A percentile compares a stretch with the other conserved stretches of the same genome.
Conservation (phyloP, 306 rosid species). For the Rosa lucieae region DNA sequence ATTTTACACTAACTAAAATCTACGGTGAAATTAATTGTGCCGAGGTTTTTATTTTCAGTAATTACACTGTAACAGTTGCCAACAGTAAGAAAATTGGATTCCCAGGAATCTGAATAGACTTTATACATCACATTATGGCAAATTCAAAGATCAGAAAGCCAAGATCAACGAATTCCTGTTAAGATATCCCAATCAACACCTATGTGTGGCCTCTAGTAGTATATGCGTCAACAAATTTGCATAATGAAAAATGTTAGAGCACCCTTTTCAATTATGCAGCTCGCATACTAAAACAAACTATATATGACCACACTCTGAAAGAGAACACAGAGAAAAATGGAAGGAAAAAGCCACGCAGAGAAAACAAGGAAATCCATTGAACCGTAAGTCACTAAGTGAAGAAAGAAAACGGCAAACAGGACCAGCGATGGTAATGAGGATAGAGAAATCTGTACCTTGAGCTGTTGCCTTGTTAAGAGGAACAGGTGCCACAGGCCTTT, state of each 20-base stretch:
- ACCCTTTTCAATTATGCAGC: background rate
- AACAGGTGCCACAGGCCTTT: constrained; percentile 49
- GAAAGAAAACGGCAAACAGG: background rate
- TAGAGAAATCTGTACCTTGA: constrained; percentile 46
- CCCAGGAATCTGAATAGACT: background rate
- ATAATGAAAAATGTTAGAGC: background rate
- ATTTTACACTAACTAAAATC: background rate
- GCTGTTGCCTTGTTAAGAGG: constrained; percentile 55
- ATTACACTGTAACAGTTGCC: background rate
- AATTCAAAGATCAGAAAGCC: background rate
- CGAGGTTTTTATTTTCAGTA: background rate
- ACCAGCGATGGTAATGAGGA: background rate
- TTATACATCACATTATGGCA: background rate
- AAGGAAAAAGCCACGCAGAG: background rate
- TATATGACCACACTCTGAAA: background rate
- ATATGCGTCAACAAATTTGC: background rate
- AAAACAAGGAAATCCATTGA: background rate
- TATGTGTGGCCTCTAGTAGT: background rate
- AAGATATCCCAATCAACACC: background rate
- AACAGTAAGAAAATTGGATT: background rate
- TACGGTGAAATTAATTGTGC: background rate
- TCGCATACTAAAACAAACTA: background rate
- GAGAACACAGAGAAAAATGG: background rate
- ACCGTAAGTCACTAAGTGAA: constrained; percentile 13
- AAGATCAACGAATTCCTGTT: background rate